Evolutionary conservation across 768 basidiomycete species (phyloP).

Genomic region (Rhizopogon rudus): DNA sequence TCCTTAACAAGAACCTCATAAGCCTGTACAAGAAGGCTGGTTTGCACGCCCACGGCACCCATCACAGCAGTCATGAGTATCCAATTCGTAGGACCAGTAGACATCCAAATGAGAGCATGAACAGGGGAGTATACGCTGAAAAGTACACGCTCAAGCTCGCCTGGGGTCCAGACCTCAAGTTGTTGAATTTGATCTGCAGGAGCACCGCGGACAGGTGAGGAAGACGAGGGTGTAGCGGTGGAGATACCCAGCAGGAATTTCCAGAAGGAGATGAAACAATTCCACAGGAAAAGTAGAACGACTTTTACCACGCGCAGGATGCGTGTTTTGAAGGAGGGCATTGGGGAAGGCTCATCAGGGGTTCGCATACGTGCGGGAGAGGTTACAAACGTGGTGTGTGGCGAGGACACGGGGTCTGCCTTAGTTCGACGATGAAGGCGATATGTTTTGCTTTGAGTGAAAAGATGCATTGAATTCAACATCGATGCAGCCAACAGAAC

Average conservation of each 20-base stretch:
- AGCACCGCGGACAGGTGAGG: slow-evolving; percentile 28
- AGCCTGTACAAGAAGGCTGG: slow-evolving; percentile 28
- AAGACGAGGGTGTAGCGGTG: slow-evolving; percentile 33
- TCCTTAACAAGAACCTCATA: slow-evolving; percentile 72
- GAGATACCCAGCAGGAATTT: slow-evolving; percentile 64
- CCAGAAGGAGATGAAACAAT: slow-evolving; percentile 49
- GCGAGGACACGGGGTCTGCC: slow-evolving; percentile 62
- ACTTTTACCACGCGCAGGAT: slow-evolving; percentile 24
- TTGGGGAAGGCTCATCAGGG: slow-evolving; percentile 32
- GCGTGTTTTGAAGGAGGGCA: slow-evolving; percentile 42
- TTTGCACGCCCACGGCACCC: slow-evolving; percentile 62
- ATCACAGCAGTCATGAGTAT: slow-evolving; percentile 65
- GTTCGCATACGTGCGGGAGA: slow-evolving; percentile 27
- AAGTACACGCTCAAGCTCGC: slow-evolving; percentile 61
- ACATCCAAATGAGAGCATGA: slow-evolving; percentile 71
- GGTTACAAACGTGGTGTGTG: slow-evolving; percentile 62
- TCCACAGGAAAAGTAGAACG: slow-evolving; percentile 40
- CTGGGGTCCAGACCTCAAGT: slow-evolving; percentile 75
- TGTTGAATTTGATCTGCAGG: slow-evolving; percentile 61
- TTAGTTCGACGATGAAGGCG: slow-evolving; percentile 51
- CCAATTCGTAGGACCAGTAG: slow-evolving; percentile 70
- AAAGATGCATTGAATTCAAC: slow-evolving; percentile 61
- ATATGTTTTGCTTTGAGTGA: slow-evolving; percentile 66
- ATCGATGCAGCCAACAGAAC: slow-evolving; percentile 50
- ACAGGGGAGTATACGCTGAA: slow-evolving; percentile 78